phyloP scores from a whole-genome alignment of 129 eudicot species.

The Chrysanthemum lavandulifolium region DNA sequence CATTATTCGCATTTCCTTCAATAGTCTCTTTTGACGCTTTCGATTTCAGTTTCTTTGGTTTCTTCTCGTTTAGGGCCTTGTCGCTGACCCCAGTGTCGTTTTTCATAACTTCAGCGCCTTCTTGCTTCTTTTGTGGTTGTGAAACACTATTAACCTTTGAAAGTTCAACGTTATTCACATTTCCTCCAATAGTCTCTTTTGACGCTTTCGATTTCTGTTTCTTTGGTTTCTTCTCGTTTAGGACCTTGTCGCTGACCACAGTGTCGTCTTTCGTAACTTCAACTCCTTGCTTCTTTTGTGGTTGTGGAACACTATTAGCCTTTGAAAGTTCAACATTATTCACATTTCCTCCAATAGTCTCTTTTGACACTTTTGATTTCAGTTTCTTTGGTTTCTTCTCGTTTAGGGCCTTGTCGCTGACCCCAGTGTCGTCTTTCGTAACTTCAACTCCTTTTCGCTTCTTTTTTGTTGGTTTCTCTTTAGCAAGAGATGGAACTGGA shows the following conservation, averaged over 20 bases:
- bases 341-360: conserved; percentile 14
- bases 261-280: conserved; percentile 18
- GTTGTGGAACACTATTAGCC: not conserved
- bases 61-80: conserved; percentile 24
- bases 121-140: conserved; percentile 23
- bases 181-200: conserved; percentile 22
- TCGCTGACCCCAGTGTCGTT: conserved; percentile 13
- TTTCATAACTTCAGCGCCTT: conserved; percentile 22
- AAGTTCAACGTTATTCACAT: not conserved
- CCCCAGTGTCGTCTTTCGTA: conserved; percentile 14
- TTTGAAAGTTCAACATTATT: not conserved
- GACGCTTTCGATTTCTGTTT: conserved; percentile 32
- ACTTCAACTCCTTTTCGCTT: conserved; percentile 29
- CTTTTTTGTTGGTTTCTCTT: conserved; percentile 32
- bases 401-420: conserved; percentile 17
- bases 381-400: conserved; percentile 30
- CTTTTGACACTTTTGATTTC: conserved; percentile 32
- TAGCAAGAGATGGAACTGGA: conserved; percentile 18
- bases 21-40: conserved; percentile 24
- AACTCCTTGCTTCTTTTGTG: conserved; percentile 27
- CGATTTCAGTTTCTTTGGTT: conserved; percentile 33
- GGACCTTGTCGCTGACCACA: conserved; percentile 17
- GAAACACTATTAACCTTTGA: not conserved
- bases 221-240: conserved; percentile 26
- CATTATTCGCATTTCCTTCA: conserved; percentile 8